Evolutionary conservation across 2,329 filamentous ascomycete species (phyloP), one percentile per base, ranked within the genome.

Genomic region (Alternaria dauci): DNA sequence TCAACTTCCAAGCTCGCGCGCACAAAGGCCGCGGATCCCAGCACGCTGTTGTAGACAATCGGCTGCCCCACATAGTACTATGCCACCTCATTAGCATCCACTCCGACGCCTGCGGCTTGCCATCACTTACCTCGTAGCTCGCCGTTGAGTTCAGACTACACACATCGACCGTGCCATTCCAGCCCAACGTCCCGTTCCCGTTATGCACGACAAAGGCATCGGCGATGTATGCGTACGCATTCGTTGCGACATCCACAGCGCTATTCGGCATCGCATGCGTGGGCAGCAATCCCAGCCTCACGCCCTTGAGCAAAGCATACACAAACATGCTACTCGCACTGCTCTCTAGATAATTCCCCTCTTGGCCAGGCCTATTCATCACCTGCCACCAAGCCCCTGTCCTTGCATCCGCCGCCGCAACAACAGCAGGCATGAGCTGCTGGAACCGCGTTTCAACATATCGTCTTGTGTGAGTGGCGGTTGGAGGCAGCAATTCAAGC

Each of bases 301-400:
- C 74, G 0, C 82, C 86, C 63, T 81, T 83, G 12, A 87, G 71
- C 61, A 86, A 73, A 0, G 84, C 81, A 55, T 85, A 86, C 0
- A 81, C 79, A 65, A 87, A 88, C 83, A 89, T 87, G 2, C 83
- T 84, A 9, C 82, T 84, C 11, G 81, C 85, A 53, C 85, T 87
- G 32, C 83, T 85, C 78, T 89, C 87, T 39, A 89, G 80, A 68
- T 87, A 89, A 69, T 89, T 89, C 0, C 83, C 84, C 32, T 79
- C 55, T 3, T 73, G 67, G 1, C 80, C 81, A 0, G 82, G 80
- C 39, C 82, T 80, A 59, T 81, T 82, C 76, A 88, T 82, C 41
- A 88, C 76, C 62, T 87, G 79, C 84, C 85, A 88, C 82, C 87
- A 88, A 2, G 81, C 86, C 0, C 85, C 83, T 1, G 63, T 59